Evolutionary conservation across 2,329 filamentous ascomycete genomes (phyloP).

Genomic region (Aspergillus bombycis): DNA sequence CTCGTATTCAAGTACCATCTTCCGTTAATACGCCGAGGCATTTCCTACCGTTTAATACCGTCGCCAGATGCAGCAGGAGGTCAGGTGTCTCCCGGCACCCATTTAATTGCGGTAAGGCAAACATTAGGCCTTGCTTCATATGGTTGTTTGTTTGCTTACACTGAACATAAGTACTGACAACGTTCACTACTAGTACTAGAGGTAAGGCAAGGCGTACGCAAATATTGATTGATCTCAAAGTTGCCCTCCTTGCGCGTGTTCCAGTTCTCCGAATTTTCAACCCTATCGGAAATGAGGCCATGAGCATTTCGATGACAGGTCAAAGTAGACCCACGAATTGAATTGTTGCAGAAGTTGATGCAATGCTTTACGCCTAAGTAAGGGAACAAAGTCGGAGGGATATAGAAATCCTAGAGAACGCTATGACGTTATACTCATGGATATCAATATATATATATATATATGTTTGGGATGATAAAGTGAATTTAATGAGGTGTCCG

Average conservation of each 20-base stretch:
- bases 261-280: not conserved
- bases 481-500: not conserved
- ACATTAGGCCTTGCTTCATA: not conserved
- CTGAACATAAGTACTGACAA: not conserved
- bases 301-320: not conserved
- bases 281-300: not conserved
- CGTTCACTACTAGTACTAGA: not conserved
- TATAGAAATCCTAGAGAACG: not conserved
- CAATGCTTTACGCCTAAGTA: not conserved
- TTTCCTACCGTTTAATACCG: not conserved
- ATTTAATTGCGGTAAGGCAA: not conserved
- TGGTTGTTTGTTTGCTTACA: not conserved
- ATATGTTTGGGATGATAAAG: not conserved
- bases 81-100: not conserved
- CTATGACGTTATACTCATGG: not conserved
- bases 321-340: not conserved
- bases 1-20: not conserved
- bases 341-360: not conserved
- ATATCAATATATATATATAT: not conserved
- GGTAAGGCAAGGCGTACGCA: not conserved
- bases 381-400: not conserved
- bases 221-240: not conserved
- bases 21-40: not conserved
- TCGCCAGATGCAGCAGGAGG: conserved; percentile 9
- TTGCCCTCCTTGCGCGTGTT: not conserved